Base-by-base conservation (phyloP, 2,329 filamentous ascomycete species). In the Neofusicoccum ribis region DNA sequence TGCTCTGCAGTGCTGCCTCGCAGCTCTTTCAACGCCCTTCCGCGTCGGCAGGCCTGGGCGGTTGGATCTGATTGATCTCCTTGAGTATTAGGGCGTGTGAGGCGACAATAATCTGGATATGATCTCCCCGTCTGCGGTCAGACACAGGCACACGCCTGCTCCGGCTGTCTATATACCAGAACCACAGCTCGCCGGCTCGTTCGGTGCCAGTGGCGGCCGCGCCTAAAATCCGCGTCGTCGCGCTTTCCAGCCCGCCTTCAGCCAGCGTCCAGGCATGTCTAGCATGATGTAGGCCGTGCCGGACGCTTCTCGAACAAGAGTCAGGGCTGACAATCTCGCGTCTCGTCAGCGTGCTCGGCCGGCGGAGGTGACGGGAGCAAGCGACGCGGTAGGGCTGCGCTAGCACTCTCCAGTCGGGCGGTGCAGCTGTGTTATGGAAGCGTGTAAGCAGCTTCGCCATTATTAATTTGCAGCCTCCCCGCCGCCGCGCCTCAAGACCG, bases 1-100 rank as follows among this genome's bases (percentile, higher is more conserved):
- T 7, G 3, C 37, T 11, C 37, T 9, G 37, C 37, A 39, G 14
- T 17, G 34, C 34, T 54, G 51, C n/a, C 11, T 54, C 23, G 9
- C 9, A 8, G 34, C 51, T 39, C 51, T 20, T 41, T 54, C 51
- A 41, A 54, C 36, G 17, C 51, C 51, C 14, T 17, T 41, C 51
- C 41, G n/a, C 51, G 34, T 3, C 34, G 51, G 51, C 36, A 41
- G 6, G 34, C 8, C 20, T 31, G 27, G 50, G 9, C 2, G 17
- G n/a, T 20, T n/a, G 27, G 8, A 14, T 39, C 14, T 9, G 34
- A 11, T 8, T 23, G 50, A 23, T 15, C 12, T 20, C 8, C 20
- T 46, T 59, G 54, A 59, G 54, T 59, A 59, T 36, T 59, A 59
- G 41, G 54, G 54, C 54, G 54, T 11, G n/a, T 15, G 23, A 59